Base-by-base conservation (phyloP, 495 filamentous ascomycete genomes). In the Pyrenopolyporus hunteri region DNA sequence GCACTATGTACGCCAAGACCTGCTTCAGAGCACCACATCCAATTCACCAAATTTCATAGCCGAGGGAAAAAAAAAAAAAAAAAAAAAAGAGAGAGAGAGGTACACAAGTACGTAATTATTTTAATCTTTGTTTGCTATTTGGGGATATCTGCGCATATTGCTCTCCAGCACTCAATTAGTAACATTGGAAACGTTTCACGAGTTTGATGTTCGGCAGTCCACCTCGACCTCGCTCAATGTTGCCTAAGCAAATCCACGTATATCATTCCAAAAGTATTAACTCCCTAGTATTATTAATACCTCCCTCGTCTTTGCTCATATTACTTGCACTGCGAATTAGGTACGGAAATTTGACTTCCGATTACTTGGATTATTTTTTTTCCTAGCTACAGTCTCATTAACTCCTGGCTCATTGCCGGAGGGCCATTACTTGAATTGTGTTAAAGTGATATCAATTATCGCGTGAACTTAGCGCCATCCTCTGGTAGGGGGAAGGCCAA, bases 371-470 rank as follows among this genome's bases (percentile, higher is more conserved):
- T 56, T 33, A 11, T 14, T 13, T 32, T 29, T 6, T 42, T 49
- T 29, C 37, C 46, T 29, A 48, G 22, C 42, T 35, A 28, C 48
- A 49, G 45, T 35, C 23, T 42, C 36, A 23, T 59, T 32, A 45
- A 64, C 49, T 44, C 52, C 31, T 59, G 37, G 56, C 50, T 56
- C 56, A 59, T 36, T 23, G 40, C 29, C 42, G 44, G 31, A 31
- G 19, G n/a, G 25, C 31, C 44, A 43, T 39, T 39, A 28, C 39
- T 48, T 32, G 17, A 53, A 11, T 57, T 58, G 48, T 64, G 35
- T 19, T 37, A 55, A 64, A 54, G 36, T 59, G 25, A 55, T 66
- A 43, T 66, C 51, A 57, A 66, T 60, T 66, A 60, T 53, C 23
- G 57, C 57, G 50, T 29, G 26, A 31, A 49, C 45, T 26, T 57